Evolutionary conservation across 306 rosid genomes (phyloP), one percentile per base, ranked within the genome.

Genomic region (Myrica gale): DNA sequence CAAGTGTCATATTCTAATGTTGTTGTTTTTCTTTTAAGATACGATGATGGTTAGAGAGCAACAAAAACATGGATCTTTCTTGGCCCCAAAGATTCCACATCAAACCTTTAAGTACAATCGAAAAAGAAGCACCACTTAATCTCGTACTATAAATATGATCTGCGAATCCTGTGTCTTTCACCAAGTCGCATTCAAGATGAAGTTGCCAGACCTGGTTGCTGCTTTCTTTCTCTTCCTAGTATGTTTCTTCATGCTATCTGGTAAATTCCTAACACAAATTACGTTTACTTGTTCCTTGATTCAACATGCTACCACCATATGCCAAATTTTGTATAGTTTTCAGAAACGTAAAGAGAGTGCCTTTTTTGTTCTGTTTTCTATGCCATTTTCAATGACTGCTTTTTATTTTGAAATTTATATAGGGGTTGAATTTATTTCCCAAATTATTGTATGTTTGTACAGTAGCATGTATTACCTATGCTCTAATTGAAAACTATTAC

Each of bases 51-150:
- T 81, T 69, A 54, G 4, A 73, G n/a, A 74, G 16, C 83, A 32
- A 32, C 69, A 80, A 37, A 53, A 62, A 44, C 77, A 47, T 56
- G 58, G 46, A 47, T 58, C 56, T 86, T 78, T 68, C 87, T 85
- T 87, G 77, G 72, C 68, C 83, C 67, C 54, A 4, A 88, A 84
- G 92, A 78, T 74, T 50, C 79, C 85, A 77, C 81, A 68, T 71
- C 84, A 73, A 84, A 76, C 26, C 97, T 86, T 89, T 43, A 82
- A 87, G 88, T 88, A 48, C 85, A 92, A 87, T 86, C 73, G 42
- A 89, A 92, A 87, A 82, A 75, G 42, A 70, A 39, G n/a, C 68
- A 74, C 76, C 15, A 11, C 12, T 19, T 61, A 69, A 63, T 56
- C 62, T 54, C 75, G 54, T 47, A 8, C 57, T 7, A 78, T 4